Base-by-base conservation (phyloP, 495 filamentous ascomycete genomes). In the Letharia columbiana region DNA sequence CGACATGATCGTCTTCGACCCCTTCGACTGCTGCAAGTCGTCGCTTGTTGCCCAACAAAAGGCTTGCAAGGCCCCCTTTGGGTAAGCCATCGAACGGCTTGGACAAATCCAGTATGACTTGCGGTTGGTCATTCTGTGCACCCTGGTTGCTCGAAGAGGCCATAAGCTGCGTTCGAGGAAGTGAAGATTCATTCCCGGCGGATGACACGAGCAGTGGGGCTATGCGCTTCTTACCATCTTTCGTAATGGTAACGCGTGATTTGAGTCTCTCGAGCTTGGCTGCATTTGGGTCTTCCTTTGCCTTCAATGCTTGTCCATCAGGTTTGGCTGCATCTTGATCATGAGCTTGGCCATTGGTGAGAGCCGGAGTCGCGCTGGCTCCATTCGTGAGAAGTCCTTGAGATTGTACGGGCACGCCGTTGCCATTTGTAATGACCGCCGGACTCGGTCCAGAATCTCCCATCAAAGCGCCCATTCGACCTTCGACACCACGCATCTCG, bases 381-480 rank as follows among this genome's bases (percentile, higher is more conserved):
- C 68, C 68, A 52, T 72, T 72, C 15, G 52, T 66, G 2, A 67
- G 63, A 20, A 59, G 44, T 45, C 58, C 58, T 40, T 58, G 37
- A 28, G 77, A 72, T 15, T 75, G 73, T 39, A 70, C 58, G 41
- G 73, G 61, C 28, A 75, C 64, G 6, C 74, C 59, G 61, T 74
- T 79, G 54, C 81, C 83, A 71, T 80, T 85, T 45, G 74, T 74
- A 31, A 69, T 64, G 39, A 69, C 71, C 20, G 63, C 20, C 15
- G 62, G 39, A 50, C 66, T 65, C 1, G 62, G 40, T 68, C 74
- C 72, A 18, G 73, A 82, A 76, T 96, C 95, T 44, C 94, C 94
- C 95, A 98, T 98, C 62, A 98, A 75, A 31, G 92, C 92, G 18
- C 94, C 95, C 94, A 99, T 99, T 67, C 93, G 83, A 11, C 91